phyloP scores from a whole-genome alignment of 2,329 filamentous ascomycete genomes.

The Claviceps purpurea region DNA sequence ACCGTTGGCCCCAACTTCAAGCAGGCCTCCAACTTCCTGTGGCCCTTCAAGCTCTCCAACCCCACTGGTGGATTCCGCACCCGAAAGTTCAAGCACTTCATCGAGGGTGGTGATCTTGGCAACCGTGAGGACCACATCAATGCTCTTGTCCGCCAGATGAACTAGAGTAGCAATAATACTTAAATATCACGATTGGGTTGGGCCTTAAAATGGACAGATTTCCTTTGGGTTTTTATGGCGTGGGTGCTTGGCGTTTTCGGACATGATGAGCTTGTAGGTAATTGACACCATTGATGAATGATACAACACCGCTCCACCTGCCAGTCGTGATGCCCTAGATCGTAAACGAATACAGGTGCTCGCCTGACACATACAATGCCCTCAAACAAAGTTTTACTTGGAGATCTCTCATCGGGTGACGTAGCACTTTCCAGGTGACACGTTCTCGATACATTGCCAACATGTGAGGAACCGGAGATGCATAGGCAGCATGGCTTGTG shows the following conservation, averaged over 20 bases:
- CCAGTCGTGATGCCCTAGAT: background rate
- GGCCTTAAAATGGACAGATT: conserved; percentile 14
- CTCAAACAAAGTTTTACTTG: no score
- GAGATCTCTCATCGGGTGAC: no score
- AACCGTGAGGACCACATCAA: conserved; percentile 99
- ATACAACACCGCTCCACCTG: conserved; percentile 23
- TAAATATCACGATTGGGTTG: conserved; percentile 12
- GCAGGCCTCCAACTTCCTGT: conserved; percentile 98
- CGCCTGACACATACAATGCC: fast-evolving
- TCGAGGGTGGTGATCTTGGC: conserved; percentile 95
- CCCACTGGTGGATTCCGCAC: conserved; percentile 91
- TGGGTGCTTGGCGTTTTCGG: conserved; percentile 27
- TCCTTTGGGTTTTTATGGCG: conserved; percentile 10
- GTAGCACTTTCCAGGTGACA: no score
- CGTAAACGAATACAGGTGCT: background rate
- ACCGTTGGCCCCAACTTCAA: conserved; percentile 99
- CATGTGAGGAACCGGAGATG: no score
- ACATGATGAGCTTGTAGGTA: conserved; percentile 23
- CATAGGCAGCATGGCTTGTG: no score
- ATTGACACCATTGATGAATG: conserved; percentile 29
- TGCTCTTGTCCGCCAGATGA: conserved; percentile 92
- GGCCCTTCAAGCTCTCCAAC: conserved; percentile 99
- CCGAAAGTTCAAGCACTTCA: conserved; percentile 98
- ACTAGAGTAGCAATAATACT: conserved; percentile 42
- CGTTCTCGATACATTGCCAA: no score